Conservation (phyloP, 2,329 filamentous ascomycete genomes). For the Talaromyces rugulosus region DNA sequence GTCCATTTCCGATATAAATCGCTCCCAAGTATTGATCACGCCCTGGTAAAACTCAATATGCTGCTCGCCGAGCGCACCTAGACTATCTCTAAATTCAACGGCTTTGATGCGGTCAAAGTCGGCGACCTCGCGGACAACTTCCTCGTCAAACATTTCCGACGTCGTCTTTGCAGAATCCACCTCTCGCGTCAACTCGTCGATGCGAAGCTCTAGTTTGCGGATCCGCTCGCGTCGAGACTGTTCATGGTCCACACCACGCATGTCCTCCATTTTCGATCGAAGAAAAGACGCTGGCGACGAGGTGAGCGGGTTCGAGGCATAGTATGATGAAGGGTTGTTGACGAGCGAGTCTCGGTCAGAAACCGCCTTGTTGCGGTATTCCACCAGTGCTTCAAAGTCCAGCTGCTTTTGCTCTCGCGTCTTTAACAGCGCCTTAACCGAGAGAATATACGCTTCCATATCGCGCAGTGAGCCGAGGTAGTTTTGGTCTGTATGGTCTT, state of each 20-base stretch:
- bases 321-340: constrained; percentile 57
- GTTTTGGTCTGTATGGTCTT: constrained; percentile 90
- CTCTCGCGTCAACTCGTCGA: constrained; percentile 84
- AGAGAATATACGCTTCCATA: constrained; percentile 91
- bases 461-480: constrained; percentile 89
- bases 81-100: constrained; percentile 81
- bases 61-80: constrained; percentile 76
- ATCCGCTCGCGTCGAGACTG: constrained; percentile 80
- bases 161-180: constrained; percentile 83
- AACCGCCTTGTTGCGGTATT: constrained; percentile 90
- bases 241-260: constrained; percentile 94
- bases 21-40: constrained; percentile 80
- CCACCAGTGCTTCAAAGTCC: constrained; percentile 91
- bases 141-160: constrained; percentile 90
- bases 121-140: constrained; percentile 85
- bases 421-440: constrained; percentile 82
- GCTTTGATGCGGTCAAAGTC: constrained; percentile 98
- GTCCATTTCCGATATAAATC: constrained; percentile 85
- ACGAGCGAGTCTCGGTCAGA: constrained; percentile 77
- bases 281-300: constrained; percentile 80
- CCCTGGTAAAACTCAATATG: constrained; percentile 83
- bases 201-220: constrained; percentile 84
- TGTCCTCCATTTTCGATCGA: constrained; percentile 91
- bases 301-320: constrained; percentile 49
- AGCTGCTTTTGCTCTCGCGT: constrained; percentile 96